Conservation (phyloP, 1,284 basidiomycete genomes). For the Meira miltonrushii region DNA sequence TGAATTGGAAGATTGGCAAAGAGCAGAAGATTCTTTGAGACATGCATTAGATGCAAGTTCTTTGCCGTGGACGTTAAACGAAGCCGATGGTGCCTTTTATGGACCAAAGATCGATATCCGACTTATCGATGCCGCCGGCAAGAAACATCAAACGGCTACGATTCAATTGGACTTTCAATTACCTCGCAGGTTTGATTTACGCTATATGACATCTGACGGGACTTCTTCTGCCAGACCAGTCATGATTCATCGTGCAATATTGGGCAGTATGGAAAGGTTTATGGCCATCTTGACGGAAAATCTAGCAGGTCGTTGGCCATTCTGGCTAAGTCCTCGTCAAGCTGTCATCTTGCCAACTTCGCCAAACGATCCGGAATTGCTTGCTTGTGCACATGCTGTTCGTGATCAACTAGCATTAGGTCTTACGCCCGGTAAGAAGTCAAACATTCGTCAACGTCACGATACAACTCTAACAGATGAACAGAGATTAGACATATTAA, state of each 20-base stretch:
- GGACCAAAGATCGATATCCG: slow-evolving; percentile 52
- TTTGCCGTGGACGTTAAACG: slow-evolving; percentile 35
- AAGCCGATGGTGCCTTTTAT: slow-evolving; percentile 50
- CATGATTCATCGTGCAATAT: slow-evolving; percentile 51
- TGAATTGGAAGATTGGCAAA: slow-evolving; percentile 35
- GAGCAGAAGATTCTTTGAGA: slow-evolving; percentile 34
- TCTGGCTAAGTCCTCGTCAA: slow-evolving; percentile 47
- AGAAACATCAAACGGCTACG: slow-evolving; percentile 48
- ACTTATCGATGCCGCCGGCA: slow-evolving; percentile 41
- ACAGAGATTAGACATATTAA: not conserved
- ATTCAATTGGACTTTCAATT: slow-evolving; percentile 52
- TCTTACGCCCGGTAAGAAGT: no score
- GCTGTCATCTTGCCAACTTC: slow-evolving; percentile 38
- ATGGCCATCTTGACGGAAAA: slow-evolving; percentile 49
- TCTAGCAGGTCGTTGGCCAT: slow-evolving; percentile 46
- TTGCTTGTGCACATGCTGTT: slow-evolving; percentile 25
- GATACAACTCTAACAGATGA: not conserved
- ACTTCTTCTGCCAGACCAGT: slow-evolving; percentile 17
- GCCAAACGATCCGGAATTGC: slow-evolving; percentile 15
- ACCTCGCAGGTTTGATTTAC: slow-evolving; percentile 41
- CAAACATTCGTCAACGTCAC: not conserved
- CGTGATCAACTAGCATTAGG: slow-evolving; percentile 23
- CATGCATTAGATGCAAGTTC: slow-evolving; percentile 34
- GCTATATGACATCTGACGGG: slow-evolving; percentile 26
- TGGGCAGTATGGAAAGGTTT: slow-evolving; percentile 50